Percentiles rank a stretch among this genome's conserved stretches.
Evolutionary conservation across 257 asterid genomes (phyloP).

Genomic region (Knoxia roxburghii): DNA sequence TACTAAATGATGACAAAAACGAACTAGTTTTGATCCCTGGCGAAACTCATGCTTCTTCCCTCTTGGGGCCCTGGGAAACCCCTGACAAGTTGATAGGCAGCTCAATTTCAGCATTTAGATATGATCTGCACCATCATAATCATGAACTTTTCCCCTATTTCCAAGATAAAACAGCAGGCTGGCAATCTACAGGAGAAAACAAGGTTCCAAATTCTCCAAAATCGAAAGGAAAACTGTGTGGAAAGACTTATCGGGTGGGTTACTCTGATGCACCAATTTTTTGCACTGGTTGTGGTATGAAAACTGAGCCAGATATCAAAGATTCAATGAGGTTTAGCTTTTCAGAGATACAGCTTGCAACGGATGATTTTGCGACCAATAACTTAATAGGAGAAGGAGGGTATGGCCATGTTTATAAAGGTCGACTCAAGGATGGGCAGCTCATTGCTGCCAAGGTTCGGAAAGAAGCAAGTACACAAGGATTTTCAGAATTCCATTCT

Average conservation of each 20-base stretch:
- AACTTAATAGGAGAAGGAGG: slow-evolving; percentile 87
- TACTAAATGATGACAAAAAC: slow-evolving; percentile 27
- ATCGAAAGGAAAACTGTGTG: slow-evolving; percentile 24
- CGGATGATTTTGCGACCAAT: slow-evolving; percentile 52
- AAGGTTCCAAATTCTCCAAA: slow-evolving; percentile 21
- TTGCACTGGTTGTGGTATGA: slow-evolving; percentile 65
- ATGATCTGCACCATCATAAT: slow-evolving; percentile 29
- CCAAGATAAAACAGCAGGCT: slow-evolving; percentile 48
- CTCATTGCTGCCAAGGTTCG: slow-evolving; percentile 74
- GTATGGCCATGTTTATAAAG: slow-evolving; percentile 72
- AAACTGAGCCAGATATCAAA: slow-evolving; percentile 46
- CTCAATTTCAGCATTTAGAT: slow-evolving; percentile 16
- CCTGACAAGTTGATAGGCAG: slow-evolving; percentile 32
- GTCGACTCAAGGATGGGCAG: slow-evolving; percentile 66
- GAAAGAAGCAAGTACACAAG: slow-evolving; percentile 74
- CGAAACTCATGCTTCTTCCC: slow-evolving; percentile 14
- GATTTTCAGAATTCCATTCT: slow-evolving; percentile 59
- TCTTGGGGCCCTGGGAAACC: slow-evolving; percentile 32
- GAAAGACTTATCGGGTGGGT: slow-evolving; percentile 30
- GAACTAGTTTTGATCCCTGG: slow-evolving; percentile 30
- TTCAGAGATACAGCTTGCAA: slow-evolving; percentile 70
- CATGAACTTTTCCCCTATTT: slow-evolving; percentile 29
- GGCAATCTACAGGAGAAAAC: slow-evolving; percentile 19
- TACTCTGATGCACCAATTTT: slow-evolving; percentile 55
- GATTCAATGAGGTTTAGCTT: slow-evolving; percentile 52